These are phyloP conservation scores for Cytospora piceicola DNA, from an alignment of 2,329 filamentous ascomycete genomes.

Conservation along the genomic window DNA sequence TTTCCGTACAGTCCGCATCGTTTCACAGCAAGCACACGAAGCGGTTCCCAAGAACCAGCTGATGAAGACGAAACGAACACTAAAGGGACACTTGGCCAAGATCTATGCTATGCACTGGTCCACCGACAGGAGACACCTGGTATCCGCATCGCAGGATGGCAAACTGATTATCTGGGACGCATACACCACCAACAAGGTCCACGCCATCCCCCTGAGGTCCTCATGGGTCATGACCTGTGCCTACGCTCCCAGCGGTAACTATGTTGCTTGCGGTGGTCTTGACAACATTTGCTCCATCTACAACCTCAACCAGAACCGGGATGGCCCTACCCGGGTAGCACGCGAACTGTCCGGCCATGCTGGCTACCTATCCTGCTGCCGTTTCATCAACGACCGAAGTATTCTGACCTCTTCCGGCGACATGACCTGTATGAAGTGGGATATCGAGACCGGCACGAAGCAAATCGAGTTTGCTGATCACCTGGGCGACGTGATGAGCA, in stretches of 20 bases:
- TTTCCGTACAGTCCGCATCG: slow-evolving; percentile 73
- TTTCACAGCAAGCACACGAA: slow-evolving; percentile 91
- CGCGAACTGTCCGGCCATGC: slow-evolving; percentile 96
- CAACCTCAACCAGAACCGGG: slow-evolving; percentile 90
- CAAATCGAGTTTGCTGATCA: slow-evolving; percentile 98
- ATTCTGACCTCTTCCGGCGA: slow-evolving; percentile 98
- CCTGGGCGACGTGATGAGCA: slow-evolving; percentile 98
- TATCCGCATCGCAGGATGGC: slow-evolving; percentile 97
- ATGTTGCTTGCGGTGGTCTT: slow-evolving; percentile 95
- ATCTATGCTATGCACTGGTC: slow-evolving; percentile 99
- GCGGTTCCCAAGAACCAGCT: slow-evolving; percentile 84
- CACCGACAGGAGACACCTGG: slow-evolving; percentile 93
- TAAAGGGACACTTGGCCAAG: slow-evolving; percentile 98
- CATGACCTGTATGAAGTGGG: slow-evolving; percentile 99
- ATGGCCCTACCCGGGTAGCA: slow-evolving; percentile 95
- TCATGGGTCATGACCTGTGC: slow-evolving; percentile 99
- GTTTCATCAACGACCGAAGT: slow-evolving; percentile 97
- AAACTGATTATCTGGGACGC: slow-evolving; percentile 99
- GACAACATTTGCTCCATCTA: slow-evolving; percentile 99
- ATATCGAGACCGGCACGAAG: slow-evolving; percentile 96
- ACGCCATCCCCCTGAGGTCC: slow-evolving; percentile 94
- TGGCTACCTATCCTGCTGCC: slow-evolving; percentile 96
- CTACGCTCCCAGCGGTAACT: slow-evolving; percentile 97
- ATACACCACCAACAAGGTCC: slow-evolving; percentile 99
- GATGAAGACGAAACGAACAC: slow-evolving; percentile 96